Evolutionary conservation across 257 asterid genomes (phyloP).

Genomic region (Lycium ferocissimum): DNA sequence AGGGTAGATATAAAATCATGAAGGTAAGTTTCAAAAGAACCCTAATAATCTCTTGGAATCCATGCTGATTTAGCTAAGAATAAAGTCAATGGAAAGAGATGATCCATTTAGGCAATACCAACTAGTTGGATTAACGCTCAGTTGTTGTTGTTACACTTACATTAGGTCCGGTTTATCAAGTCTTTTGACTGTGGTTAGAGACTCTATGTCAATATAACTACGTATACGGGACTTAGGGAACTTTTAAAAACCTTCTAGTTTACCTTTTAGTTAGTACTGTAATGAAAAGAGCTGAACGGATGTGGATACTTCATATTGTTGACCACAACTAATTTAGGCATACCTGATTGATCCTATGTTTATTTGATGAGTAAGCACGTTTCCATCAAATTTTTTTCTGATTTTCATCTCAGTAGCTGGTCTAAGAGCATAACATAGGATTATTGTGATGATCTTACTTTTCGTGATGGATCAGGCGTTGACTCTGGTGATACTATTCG

Average conservation of each 20-base stretch:
- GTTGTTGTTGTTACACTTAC: constrained; percentile 13
- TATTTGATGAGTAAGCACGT: background rate
- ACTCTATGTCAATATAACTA: background rate
- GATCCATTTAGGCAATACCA: constrained; percentile 21
- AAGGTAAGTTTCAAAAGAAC: background rate
- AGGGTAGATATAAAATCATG: background rate
- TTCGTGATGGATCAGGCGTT: constrained; percentile 65
- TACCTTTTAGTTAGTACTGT: background rate
- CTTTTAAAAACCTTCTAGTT: background rate
- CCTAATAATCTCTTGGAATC: constrained; percentile 1
- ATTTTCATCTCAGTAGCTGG: constrained; percentile 11
- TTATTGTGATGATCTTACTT: constrained; percentile 28
- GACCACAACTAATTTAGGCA: background rate
- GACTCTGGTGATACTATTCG: constrained; percentile 84
- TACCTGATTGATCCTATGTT: constrained; percentile 6
- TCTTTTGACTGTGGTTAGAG: background rate
- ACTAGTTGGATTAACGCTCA: background rate
- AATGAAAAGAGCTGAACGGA: background rate
- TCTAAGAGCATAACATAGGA: constrained; percentile 26
- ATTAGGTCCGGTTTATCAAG: background rate
- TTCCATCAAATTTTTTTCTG: background rate
- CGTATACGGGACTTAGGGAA: background rate
- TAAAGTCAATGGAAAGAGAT: background rate
- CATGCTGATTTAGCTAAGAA: background rate
- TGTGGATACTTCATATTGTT: constrained; percentile 12